Evolutionary conservation across 2,329 filamentous ascomycete genomes (phyloP).

Genomic region (Verruconis gallopava): DNA sequence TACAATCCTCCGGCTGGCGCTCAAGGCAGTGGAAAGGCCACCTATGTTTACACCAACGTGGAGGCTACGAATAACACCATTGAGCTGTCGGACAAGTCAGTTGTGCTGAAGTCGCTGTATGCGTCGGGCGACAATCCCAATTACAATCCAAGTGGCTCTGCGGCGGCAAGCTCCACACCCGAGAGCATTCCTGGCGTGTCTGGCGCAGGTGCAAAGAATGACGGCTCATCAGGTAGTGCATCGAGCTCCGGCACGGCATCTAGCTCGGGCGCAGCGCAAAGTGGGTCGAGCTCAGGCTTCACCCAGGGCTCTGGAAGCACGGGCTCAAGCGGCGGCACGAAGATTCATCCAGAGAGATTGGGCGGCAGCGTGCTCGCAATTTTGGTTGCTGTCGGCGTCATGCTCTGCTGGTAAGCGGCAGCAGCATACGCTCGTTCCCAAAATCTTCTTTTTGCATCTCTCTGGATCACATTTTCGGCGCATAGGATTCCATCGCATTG

Average conservation of each 20-base stretch:
- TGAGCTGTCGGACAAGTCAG: constrained; percentile 58
- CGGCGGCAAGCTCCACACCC: constrained; percentile 18
- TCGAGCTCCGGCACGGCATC: constrained; percentile 7
- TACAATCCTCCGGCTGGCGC: constrained; percentile 67
- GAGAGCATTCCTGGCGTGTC: constrained; percentile 44
- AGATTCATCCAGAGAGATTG: constrained; percentile 17
- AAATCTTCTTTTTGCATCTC: background rate
- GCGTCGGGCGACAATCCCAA: constrained; percentile 66
- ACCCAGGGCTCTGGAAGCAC: constrained; percentile 2
- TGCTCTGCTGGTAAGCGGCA: constrained; percentile 13
- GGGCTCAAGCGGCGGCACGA: constrained; percentile 11
- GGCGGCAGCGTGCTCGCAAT: constrained; percentile 23
- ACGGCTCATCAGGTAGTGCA: background rate
- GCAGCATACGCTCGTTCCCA: background rate
- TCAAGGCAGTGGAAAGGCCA: constrained; percentile 43
- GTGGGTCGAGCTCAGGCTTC: constrained; percentile 1
- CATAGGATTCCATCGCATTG: background rate
- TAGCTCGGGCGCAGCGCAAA: background rate
- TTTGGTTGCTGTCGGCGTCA: constrained; percentile 19
- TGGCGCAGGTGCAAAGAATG: constrained; percentile 27
- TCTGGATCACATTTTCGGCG: constrained; percentile 1
- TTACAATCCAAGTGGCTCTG: constrained; percentile 25
- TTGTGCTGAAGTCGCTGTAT: constrained; percentile 63
- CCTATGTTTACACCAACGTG: constrained; percentile 61
- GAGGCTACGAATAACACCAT: constrained; percentile 64